Evolutionary conservation across 2,329 filamentous ascomycete genomes (phyloP).

Genomic region (Hymenoscyphus linearis): DNA sequence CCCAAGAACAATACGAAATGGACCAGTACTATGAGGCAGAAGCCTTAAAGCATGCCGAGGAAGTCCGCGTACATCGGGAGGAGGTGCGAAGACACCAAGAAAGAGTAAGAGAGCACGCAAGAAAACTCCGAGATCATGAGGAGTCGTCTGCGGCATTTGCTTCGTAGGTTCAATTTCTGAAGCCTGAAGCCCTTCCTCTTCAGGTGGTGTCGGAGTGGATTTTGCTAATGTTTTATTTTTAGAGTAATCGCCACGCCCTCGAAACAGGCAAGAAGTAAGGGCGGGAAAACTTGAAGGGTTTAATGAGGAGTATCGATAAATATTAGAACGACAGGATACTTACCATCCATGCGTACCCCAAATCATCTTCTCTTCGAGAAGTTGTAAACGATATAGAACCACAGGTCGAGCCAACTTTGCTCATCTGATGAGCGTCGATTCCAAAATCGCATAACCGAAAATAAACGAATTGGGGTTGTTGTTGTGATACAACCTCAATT

Average conservation of each 20-base stretch:
- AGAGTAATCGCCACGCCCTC: slow-evolving; percentile 31
- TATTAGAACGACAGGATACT: neutral
- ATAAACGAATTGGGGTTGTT: neutral
- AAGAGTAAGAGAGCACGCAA: slow-evolving; percentile 15
- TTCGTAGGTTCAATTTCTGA: neutral
- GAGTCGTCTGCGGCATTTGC: slow-evolving; percentile 30
- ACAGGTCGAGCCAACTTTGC: neutral
- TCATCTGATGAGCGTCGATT: neutral
- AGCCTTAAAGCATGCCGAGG: slow-evolving; percentile 29
- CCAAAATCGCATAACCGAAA: neutral
- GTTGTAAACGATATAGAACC: neutral
- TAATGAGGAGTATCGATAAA: neutral
- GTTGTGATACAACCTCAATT: neutral
- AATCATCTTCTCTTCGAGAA: neutral
- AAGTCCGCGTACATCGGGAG: slow-evolving; percentile 28
- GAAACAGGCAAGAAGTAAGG: slow-evolving; percentile 21
- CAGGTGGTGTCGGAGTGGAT: neutral
- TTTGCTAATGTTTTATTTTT: neutral
- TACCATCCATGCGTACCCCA: neutral
- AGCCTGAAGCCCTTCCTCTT: neutral
- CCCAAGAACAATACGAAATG: slow-evolving; percentile 32
- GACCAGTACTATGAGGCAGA: slow-evolving; percentile 31
- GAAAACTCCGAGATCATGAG: slow-evolving; percentile 24
- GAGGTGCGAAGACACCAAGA: slow-evolving; percentile 29
- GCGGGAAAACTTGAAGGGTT: slow-evolving; percentile 4